phyloP scores from a whole-genome alignment of 257 asterid genomes.

The Fraxinus anomala region DNA sequence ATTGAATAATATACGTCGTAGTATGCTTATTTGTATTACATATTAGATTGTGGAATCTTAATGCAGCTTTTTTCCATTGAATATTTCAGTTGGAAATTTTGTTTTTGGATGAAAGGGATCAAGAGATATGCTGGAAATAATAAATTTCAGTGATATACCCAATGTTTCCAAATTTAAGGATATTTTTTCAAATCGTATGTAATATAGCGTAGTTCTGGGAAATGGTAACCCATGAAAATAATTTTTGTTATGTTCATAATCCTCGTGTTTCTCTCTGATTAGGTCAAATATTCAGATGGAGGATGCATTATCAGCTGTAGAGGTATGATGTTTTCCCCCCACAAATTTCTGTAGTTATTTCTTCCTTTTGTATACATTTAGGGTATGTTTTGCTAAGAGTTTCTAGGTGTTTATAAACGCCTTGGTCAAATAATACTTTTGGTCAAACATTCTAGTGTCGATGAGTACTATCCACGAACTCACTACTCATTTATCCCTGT shows the following conservation, averaged over 20 bases:
- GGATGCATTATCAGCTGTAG: conserved; percentile 34
- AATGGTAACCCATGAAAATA: background rate
- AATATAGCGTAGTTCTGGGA: background rate
- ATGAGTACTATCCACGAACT: no score
- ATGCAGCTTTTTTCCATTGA: background rate
- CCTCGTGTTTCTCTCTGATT: conserved; percentile 22
- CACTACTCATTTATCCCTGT: no score
- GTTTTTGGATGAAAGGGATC: conserved; percentile 4
- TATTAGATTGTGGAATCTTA: conserved; percentile 5
- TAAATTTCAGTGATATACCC: background rate
- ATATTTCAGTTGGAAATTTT: conserved; percentile 15
- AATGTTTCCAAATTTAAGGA: conserved; percentile 17
- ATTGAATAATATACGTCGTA: background rate
- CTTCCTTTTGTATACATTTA: background rate
- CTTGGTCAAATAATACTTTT: no score
- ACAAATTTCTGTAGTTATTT: conserved; percentile 15
- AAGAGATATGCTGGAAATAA: conserved; percentile 10
- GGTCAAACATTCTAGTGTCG: no score
- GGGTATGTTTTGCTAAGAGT: no score
- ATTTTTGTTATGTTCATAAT: conserved; percentile 13
- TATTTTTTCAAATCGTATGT: background rate
- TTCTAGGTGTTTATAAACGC: no score
- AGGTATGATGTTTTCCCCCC: conserved; percentile 33
- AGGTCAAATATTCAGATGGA: conserved; percentile 38
- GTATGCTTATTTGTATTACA: background rate